phyloP scores from a whole-genome alignment of 805 yeast genomes.

The Cyberlindnera petersonii region DNA sequence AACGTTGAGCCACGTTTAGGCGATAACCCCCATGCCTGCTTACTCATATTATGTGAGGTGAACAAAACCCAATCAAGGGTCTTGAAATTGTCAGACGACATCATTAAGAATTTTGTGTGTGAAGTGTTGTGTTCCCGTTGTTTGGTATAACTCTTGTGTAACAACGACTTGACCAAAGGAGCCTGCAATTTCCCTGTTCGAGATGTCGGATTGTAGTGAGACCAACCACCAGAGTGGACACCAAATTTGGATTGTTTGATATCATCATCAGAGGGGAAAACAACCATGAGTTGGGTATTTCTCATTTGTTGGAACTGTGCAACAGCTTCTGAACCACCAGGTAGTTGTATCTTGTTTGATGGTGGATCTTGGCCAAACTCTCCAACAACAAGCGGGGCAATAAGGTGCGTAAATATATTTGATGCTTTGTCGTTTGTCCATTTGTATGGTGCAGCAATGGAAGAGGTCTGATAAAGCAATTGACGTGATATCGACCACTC shows the following conservation, averaged over 20 bases:
- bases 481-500: constrained; percentile 15
- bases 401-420: constrained; percentile 25
- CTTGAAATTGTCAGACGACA: constrained; percentile 47
- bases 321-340: constrained; percentile 14
- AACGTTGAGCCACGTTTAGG: constrained; percentile 21
- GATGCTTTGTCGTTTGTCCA: constrained; percentile 8
- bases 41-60: constrained; percentile 72
- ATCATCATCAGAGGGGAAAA: constrained; percentile 44
- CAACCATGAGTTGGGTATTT: constrained; percentile 34
- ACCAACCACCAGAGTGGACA: constrained; percentile 44
- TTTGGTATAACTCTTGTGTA: constrained; percentile 28
- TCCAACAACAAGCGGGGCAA: constrained; percentile 21
- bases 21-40: constrained; percentile 74
- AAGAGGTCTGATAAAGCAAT: constrained; percentile 33
- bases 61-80: constrained; percentile 64
- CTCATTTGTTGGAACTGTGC: constrained; percentile 25
- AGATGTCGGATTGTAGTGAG: constrained; percentile 39
- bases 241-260: constrained; percentile 42
- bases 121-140: constrained; percentile 39
- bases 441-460: constrained; percentile 24
- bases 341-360: constrained; percentile 8
- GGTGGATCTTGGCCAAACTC: constrained; percentile 7
- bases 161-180: constrained; percentile 37
- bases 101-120: constrained; percentile 66
- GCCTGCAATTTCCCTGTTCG: constrained; percentile 35